phyloP scores from a whole-genome alignment of 768 basidiomycete genomes.

The Ramaria rubella region DNA sequence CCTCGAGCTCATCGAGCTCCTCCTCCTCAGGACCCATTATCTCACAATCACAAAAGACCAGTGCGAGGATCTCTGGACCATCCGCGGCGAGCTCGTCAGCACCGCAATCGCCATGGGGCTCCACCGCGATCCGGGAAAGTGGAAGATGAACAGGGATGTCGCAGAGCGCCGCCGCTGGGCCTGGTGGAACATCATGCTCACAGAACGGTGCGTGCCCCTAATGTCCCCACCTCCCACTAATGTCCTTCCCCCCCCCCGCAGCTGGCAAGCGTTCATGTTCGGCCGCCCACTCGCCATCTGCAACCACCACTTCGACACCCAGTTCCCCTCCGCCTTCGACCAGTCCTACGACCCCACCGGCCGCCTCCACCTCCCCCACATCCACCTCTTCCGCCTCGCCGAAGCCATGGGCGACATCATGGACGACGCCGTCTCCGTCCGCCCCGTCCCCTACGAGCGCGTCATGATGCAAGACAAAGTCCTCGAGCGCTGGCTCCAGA shows the following conservation, averaged over 20 bases:
- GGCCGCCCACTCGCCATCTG: conserved; percentile 71
- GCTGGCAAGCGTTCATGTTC: conserved; percentile 87
- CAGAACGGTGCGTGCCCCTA: conserved; percentile 62
- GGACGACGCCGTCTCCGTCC: conserved; percentile 75
- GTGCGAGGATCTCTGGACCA: conserved; percentile 74
- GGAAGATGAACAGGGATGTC: conserved; percentile 59
- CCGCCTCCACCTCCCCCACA: conserved; percentile 65
- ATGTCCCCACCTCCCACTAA: background rate
- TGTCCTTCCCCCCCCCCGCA: conserved; percentile 19
- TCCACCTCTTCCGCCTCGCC: conserved; percentile 70
- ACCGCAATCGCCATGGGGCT: conserved; percentile 79
- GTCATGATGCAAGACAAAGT: conserved; percentile 67
- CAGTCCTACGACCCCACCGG: conserved; percentile 55
- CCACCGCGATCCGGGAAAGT: conserved; percentile 80
- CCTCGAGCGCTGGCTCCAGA: conserved; percentile 68
- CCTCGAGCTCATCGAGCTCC: conserved; percentile 69
- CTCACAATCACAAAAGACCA: conserved; percentile 67
- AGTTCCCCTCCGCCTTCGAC: conserved; percentile 63
- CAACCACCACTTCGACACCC: conserved; percentile 80
- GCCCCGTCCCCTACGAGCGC: conserved; percentile 70
- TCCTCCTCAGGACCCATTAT: conserved; percentile 66
- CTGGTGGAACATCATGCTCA: conserved; percentile 83
- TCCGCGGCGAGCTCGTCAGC: conserved; percentile 65
- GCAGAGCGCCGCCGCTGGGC: conserved; percentile 81
- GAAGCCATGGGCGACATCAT: conserved; percentile 79